Conservation (phyloP, 352 stramenopile genomes). For the Pythium aphanidermatum region DNA sequence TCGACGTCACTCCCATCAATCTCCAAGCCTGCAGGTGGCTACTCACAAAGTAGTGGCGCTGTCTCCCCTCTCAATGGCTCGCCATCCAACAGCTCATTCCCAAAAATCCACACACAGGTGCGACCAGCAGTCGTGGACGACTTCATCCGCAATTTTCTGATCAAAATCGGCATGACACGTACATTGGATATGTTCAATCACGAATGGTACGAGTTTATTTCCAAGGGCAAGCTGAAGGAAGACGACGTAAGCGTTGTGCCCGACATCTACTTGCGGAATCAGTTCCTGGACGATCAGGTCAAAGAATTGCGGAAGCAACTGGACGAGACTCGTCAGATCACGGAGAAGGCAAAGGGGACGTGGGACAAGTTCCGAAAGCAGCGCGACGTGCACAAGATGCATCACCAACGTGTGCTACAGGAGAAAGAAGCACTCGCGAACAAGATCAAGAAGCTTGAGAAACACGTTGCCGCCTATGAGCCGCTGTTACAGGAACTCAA, state of each 20-base stretch:
- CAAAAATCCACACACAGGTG: constrained; percentile 56
- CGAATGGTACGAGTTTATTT: constrained; percentile 94
- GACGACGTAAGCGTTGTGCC: constrained; percentile 89
- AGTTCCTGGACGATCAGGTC: constrained; percentile 89
- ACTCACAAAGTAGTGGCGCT: neutral
- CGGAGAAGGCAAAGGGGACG: constrained; percentile 86
- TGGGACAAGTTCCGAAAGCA: constrained; percentile 96
- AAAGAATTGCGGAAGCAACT: constrained; percentile 79
- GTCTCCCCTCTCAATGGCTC: neutral
- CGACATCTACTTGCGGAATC: constrained; percentile 93
- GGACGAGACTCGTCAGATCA: constrained; percentile 86
- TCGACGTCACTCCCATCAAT: constrained; percentile 20
- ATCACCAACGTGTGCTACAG: constrained; percentile 93
- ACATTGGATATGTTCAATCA: constrained; percentile 94
- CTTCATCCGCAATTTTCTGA: constrained; percentile 94
- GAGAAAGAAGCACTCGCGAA: constrained; percentile 90
- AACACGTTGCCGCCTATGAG: constrained; percentile 90
- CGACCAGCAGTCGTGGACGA: constrained; percentile 90
- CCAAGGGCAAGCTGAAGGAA: constrained; percentile 88
- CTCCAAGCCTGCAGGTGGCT: neutral
- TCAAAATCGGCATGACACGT: constrained; percentile 87
- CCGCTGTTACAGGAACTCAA: constrained; percentile 91
- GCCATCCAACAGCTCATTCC: constrained; percentile 4
- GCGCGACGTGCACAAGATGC: constrained; percentile 94
- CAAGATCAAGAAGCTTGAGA: constrained; percentile 91